A percentile compares a stretch with the other conserved stretches of the same genome.
Evolutionary conservation across 768 basidiomycete genomes (phyloP).

Genomic region (Mycena filopes): DNA sequence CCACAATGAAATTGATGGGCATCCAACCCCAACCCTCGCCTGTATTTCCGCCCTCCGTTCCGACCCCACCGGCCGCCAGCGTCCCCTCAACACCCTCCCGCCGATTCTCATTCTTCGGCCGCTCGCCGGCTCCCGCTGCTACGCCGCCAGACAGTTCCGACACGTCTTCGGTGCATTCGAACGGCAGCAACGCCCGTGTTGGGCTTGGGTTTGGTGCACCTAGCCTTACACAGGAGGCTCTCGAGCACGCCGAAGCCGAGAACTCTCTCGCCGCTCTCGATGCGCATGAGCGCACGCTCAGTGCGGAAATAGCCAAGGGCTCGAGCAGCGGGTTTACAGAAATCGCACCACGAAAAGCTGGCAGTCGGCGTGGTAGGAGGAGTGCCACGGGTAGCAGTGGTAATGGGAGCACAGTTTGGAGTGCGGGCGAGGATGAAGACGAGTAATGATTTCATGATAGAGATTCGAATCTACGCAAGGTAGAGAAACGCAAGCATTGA

Average conservation of each 20-base stretch:
- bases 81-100: conserved; percentile 43
- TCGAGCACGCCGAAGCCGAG: conserved; percentile 84
- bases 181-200: conserved; percentile 36
- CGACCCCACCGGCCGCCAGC: conserved; percentile 41
- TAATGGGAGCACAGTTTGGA: conserved; percentile 79
- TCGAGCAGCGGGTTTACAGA: conserved; percentile 83
- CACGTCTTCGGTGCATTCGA: conserved; percentile 59
- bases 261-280: conserved; percentile 82
- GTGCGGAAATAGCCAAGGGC: conserved; percentile 82
- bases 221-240: conserved; percentile 76
- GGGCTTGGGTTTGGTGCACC: conserved; percentile 50
- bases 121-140: conserved; percentile 55
- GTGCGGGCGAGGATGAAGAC: conserved; percentile 75
- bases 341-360: conserved; percentile 61
- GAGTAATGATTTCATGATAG: background rate
- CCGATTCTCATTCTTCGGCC: conserved; percentile 81
- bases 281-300: conserved; percentile 77
- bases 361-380: conserved; percentile 68
- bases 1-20: conserved; percentile 95
- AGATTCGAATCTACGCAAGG: conserved; percentile 8
- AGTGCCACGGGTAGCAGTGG: conserved; percentile 66
- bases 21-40: conserved; percentile 73
- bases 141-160: conserved; percentile 55
- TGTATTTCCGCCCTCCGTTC: conserved; percentile 41
- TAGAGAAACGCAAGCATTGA: conserved; percentile 1